phyloP scores from a whole-genome alignment of 2,329 filamentous ascomycete genomes.

The Byssochlamys sp. region DNA sequence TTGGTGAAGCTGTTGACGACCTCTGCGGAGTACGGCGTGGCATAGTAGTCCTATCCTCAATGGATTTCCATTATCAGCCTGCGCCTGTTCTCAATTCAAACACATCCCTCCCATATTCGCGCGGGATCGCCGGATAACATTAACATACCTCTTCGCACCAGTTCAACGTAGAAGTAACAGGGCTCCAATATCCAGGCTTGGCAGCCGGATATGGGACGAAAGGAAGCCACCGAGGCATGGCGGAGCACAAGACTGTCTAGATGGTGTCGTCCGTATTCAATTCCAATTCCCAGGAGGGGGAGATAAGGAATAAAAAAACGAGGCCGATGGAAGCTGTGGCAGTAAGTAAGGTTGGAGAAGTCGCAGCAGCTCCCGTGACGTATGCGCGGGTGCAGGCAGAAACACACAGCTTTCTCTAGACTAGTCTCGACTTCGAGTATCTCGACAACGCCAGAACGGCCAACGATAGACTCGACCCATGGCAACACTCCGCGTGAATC shows the following conservation, averaged over 20 bases:
- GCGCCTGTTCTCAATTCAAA: background rate
- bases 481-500: background rate
- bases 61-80: conserved; percentile 1
- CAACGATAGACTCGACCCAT: background rate
- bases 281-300: background rate
- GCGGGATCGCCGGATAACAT: background rate
- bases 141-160: conserved; percentile 65
- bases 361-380: background rate
- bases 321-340: background rate
- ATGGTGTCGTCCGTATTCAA: background rate
- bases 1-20: conserved; percentile 77
- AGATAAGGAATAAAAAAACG: background rate
- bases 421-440: background rate
- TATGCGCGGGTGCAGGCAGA: background rate
- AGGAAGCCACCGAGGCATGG: conserved; percentile 23
- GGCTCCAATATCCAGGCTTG: conserved; percentile 54
- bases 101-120: background rate
- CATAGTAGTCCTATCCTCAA: conserved; percentile 58
- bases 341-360: background rate
- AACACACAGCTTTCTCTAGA: background rate
- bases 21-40: conserved; percentile 65
- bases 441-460: background rate
- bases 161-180: conserved; percentile 63
- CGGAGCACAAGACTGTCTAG: conserved; percentile 5
- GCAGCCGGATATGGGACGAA: conserved; percentile 37